Base-by-base conservation (phyloP, 305 asterid genomes). In the Euphrasia arctica region DNA sequence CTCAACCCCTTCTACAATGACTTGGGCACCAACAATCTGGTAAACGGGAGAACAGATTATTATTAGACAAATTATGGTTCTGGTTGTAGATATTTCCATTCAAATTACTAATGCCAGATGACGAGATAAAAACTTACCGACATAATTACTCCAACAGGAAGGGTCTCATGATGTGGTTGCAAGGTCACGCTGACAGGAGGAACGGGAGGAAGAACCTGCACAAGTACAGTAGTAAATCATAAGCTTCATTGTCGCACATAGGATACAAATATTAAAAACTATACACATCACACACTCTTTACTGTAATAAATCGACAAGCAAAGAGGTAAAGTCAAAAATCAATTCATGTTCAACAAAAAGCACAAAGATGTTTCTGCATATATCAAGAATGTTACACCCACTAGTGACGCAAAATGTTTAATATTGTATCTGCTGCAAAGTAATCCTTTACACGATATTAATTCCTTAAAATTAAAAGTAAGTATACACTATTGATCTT, bases 171-270 rank as follows among this genome's bases (percentile, higher is more conserved):
- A 70, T 84, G 86, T 12, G 93, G 93, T 73, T 80, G 72, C 78
- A 92, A 80, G 64, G 83, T 76, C 57, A 78, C 97, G 58, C 52
- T 65, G 68, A 92, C 90, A 2, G 89, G 62, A 68, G 98, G 93
- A 72, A 91, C 98, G 0, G 83, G 95, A 1, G 95, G 96, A 25
- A 89, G 95, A 73, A 13, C 87, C 98, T 91, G 82, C 68, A 78
- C 0, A 63, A 54, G 15, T 29, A 49, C 11, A 5, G 36, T 59
- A 27, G 39, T 32, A 43, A 4, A 63, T 29, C 18, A 15, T 69
- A 62, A 72, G 72, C 45, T 72, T 56, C 47, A 9, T 41, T 31
- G 15, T 47, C 55, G 5, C 6, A 9, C 58, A 6, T 54, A 3
- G 1, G 9, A 51, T 2, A 18, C 31, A n/a, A 51, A 54, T 54